Evolutionary conservation across 805 yeast species (phyloP).

Genomic region (Candida chauliodis): DNA sequence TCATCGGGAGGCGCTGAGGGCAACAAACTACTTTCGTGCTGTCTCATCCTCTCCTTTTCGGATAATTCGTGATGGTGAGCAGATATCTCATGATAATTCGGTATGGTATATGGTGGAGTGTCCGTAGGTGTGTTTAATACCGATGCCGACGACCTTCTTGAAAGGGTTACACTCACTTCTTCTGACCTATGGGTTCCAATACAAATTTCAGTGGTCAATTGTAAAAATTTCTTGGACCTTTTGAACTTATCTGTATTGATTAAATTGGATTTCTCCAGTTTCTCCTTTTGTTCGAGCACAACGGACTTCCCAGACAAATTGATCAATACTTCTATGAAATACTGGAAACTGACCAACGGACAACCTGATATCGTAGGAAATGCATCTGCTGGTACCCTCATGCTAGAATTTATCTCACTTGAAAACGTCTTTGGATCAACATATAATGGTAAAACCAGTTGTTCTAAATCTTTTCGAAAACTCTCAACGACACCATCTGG

Average conservation of each 20-base stretch:
- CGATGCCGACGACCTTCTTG: constrained; percentile 11
- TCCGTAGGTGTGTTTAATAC: neutral
- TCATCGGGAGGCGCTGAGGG: constrained; percentile 50
- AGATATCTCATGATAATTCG: constrained; percentile 23
- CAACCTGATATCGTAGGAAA: constrained; percentile 80
- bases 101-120: constrained; percentile 30
- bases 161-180: constrained; percentile 3
- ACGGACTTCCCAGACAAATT: constrained; percentile 65
- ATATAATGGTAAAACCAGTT: constrained; percentile 69
- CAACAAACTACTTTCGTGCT: constrained; percentile 54
- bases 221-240: constrained; percentile 71
- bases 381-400: constrained; percentile 77
- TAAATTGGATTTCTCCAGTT: constrained; percentile 37
- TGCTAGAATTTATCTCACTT: constrained; percentile 55
- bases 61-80: constrained; percentile 22
- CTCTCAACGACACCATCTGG: constrained; percentile 63
- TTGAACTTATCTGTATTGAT: constrained; percentile 79
- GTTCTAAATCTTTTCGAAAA: constrained; percentile 80
- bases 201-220: constrained; percentile 75
- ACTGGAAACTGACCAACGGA: constrained; percentile 73
- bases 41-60: constrained; percentile 56
- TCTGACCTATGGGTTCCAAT: constrained; percentile 71
- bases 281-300: constrained; percentile 25
- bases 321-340: constrained; percentile 78
- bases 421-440: constrained; percentile 64